Evolutionary conservation across 768 basidiomycete species (phyloP).

Genomic region (Boletus eberwhitei): DNA sequence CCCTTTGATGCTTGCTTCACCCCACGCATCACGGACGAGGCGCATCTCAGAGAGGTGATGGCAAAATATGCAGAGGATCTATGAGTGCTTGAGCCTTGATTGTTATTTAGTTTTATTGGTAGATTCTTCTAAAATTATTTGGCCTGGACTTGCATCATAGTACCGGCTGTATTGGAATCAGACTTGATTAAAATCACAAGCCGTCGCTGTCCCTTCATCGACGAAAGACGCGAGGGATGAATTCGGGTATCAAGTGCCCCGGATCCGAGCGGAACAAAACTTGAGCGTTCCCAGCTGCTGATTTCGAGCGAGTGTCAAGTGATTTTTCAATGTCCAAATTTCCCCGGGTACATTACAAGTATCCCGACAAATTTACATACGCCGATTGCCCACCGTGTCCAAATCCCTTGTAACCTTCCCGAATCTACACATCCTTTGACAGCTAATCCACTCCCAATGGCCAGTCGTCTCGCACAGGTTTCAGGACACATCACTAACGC

Average conservation of each 20-base stretch:
- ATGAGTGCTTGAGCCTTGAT: neutral
- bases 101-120: neutral
- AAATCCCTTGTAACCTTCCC: neutral
- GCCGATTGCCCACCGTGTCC: neutral
- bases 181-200: neutral
- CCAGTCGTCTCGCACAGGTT: slow-evolving; percentile 63
- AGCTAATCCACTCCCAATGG: slow-evolving; percentile 33
- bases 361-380: too few relatives aligned
- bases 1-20: slow-evolving; percentile 59
- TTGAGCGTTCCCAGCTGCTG: neutral
- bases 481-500: slow-evolving; percentile 63
- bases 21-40: slow-evolving; percentile 37
- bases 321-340: neutral
- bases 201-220: too few relatives aligned
- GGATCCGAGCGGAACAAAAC: neutral
- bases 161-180: neutral
- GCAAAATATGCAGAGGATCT: slow-evolving; percentile 19
- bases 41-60: slow-evolving; percentile 27
- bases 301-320: neutral
- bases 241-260: neutral
- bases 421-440: neutral
- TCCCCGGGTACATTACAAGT: neutral
- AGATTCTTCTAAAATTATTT: neutral
- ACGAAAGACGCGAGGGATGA: neutral
- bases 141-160: neutral